Evolutionary conservation across 1,284 basidiomycete species (phyloP).

Genomic region (Rhodotorula sp.): DNA sequence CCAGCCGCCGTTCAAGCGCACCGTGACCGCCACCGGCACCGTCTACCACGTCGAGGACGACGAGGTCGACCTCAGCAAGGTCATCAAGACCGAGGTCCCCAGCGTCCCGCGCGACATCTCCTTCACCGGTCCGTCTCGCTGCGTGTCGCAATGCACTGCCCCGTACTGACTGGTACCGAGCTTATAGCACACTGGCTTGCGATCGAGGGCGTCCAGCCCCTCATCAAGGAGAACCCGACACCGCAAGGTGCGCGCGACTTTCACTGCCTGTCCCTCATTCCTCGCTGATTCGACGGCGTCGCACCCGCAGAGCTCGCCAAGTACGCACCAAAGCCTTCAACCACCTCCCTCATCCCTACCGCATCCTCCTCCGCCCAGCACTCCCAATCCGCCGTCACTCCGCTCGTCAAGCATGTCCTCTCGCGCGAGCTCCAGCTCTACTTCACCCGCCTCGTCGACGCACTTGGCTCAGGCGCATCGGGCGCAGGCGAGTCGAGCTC

Average conservation of each 20-base stretch:
- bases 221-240: constrained; percentile 94
- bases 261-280: constrained; percentile 2
- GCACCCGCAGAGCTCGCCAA: constrained; percentile 36
- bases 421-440: constrained; percentile 94
- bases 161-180: neutral
- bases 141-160: neutral
- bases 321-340: constrained; percentile 28
- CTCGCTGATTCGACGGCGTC: neutral
- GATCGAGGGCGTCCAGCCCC: constrained; percentile 94
- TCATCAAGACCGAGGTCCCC: constrained; percentile 79
- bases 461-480: constrained; percentile 56
- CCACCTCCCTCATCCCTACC: constrained; percentile 46
- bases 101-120: constrained; percentile 71
- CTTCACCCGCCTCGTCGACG: constrained; percentile 85
- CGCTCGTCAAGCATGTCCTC: constrained; percentile 80
- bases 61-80: constrained; percentile 93
- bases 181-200: constrained; percentile 88
- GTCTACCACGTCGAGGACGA: constrained; percentile 95
- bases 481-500: constrained; percentile 4
- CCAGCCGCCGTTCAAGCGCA: constrained; percentile 47
- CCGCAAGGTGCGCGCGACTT: constrained; percentile 46
- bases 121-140: constrained; percentile 59
- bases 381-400: constrained; percentile 53
- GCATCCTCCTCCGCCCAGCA: constrained; percentile 45
- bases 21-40: constrained; percentile 50